Conservation (phyloP, 2,329 filamentous ascomycete genomes). For the Phyllosticta citribraziliensis region DNA sequence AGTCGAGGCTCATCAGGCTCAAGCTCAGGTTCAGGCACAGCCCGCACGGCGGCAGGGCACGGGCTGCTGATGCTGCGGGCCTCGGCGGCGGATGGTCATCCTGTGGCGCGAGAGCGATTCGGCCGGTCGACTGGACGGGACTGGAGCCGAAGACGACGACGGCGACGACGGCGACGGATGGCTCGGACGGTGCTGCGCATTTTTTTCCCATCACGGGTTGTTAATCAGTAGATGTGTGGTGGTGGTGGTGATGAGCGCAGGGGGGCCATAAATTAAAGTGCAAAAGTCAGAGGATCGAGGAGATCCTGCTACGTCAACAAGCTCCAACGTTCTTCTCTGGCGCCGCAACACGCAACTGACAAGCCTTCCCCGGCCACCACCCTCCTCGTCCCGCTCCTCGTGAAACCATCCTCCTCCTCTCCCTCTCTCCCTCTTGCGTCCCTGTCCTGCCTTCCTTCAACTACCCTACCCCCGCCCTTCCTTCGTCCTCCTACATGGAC, state of each 20-base stretch:
- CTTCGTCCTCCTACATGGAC: slow-evolving; percentile 1
- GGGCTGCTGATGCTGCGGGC: background rate
- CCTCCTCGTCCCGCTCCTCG: slow-evolving; percentile 5
- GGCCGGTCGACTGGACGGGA: too few relatives aligned
- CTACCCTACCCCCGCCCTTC: background rate
- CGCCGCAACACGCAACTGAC: slow-evolving; percentile 5
- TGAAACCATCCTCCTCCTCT: background rate
- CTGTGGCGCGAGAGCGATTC: background rate
- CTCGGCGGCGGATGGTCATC: background rate
- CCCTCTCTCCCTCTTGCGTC: background rate
- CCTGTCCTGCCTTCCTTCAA: background rate
- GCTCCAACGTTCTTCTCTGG: slow-evolving; percentile 7
- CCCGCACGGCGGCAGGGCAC: background rate
- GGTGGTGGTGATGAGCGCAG: slow-evolving; percentile 1
- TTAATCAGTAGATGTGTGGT: too few relatives aligned
- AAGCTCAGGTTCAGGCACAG: background rate
- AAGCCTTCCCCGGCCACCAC: background rate
- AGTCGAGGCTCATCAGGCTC: background rate
- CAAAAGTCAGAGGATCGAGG: slow-evolving; percentile 1
- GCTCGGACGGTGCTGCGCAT: background rate
- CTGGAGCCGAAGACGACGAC: too few relatives aligned
- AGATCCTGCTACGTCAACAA: slow-evolving; percentile 7
- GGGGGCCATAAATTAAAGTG: slow-evolving; percentile 3
- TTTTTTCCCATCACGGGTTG: background rate
- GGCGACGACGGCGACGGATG: background rate